These are phyloP conservation scores for Golovinomyces cichoracearum DNA, from an alignment of 2,329 filamentous ascomycete species.

Conservation along the genomic window DNA sequence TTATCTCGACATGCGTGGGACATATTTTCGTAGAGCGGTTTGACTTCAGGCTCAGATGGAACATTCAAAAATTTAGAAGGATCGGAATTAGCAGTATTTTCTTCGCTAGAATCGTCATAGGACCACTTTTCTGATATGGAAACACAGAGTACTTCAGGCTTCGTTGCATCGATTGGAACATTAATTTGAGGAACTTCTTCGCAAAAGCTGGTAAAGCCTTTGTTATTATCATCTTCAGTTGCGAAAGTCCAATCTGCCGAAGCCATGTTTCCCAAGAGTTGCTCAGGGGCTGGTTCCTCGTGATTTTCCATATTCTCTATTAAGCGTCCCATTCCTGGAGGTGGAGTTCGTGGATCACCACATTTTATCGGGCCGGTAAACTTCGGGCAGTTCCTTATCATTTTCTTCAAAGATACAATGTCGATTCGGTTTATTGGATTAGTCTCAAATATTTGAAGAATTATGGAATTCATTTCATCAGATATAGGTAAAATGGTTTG, in stretches of 20 bases:
- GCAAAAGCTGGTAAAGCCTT: neutral
- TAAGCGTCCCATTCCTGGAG: neutral
- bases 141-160: neutral
- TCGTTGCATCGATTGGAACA: neutral
- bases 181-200: neutral
- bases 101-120: neutral
- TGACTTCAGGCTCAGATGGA: neutral
- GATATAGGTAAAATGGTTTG: conserved; percentile 81
- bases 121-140: neutral
- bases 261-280: neutral
- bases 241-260: neutral
- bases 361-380: conserved; percentile 10
- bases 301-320: neutral
- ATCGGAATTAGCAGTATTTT: neutral
- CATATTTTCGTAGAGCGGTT: neutral
- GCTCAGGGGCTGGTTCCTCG: neutral
- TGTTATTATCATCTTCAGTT: neutral
- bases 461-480: conserved; percentile 64
- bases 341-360: conserved; percentile 3
- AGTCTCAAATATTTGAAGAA: conserved; percentile 66
- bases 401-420: conserved; percentile 48
- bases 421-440: conserved; percentile 63
- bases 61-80: neutral
- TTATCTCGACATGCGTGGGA: neutral
- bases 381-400: conserved; percentile 41